Conservation (phyloP, 495 filamentous ascomycete genomes). For the Aspergillus bridgeri region DNA sequence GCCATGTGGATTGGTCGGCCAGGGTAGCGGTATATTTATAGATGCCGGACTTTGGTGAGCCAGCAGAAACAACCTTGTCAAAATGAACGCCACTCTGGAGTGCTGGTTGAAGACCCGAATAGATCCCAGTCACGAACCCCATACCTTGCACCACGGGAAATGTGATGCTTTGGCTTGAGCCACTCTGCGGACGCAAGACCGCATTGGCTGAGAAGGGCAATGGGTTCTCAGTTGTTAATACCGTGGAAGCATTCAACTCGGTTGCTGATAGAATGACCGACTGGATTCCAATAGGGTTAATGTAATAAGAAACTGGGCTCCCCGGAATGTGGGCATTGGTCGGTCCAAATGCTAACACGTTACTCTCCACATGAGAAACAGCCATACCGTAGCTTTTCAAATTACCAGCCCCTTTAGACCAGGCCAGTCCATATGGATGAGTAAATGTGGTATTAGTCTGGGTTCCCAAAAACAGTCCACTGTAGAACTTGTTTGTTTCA, state of each 20-base stretch:
- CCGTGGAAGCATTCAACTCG: constrained; percentile 60
- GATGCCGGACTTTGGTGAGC: constrained; percentile 56
- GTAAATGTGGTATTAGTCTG: constrained; percentile 72
- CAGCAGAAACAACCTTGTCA: constrained; percentile 57
- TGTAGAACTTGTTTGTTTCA: constrained; percentile 90
- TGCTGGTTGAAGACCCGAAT: constrained; percentile 62
- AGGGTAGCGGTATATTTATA: constrained; percentile 73
- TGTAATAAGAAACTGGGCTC: constrained; percentile 64
- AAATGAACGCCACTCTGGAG: constrained; percentile 75
- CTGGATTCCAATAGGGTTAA: constrained; percentile 79
- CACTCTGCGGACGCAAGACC: constrained; percentile 54
- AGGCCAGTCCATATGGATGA: constrained; percentile 79
- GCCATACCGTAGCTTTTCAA: constrained; percentile 72
- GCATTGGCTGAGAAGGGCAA: constrained; percentile 71
- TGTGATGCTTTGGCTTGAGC: constrained; percentile 55
- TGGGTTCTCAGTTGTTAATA: constrained; percentile 59
- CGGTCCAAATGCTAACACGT: constrained; percentile 62
- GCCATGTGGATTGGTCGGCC: constrained; percentile 72
- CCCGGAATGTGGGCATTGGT: constrained; percentile 47
- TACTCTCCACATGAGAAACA: constrained; percentile 65
- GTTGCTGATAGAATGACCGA: constrained; percentile 73
- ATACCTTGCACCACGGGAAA: constrained; percentile 90
- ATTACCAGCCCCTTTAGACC: constrained; percentile 66
- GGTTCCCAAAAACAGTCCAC: constrained; percentile 76
- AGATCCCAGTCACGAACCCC: constrained; percentile 81